These are phyloP conservation scores for Malassezia japonica DNA, from an alignment of 1,284 basidiomycete species.

Conservation along the genomic window DNA sequence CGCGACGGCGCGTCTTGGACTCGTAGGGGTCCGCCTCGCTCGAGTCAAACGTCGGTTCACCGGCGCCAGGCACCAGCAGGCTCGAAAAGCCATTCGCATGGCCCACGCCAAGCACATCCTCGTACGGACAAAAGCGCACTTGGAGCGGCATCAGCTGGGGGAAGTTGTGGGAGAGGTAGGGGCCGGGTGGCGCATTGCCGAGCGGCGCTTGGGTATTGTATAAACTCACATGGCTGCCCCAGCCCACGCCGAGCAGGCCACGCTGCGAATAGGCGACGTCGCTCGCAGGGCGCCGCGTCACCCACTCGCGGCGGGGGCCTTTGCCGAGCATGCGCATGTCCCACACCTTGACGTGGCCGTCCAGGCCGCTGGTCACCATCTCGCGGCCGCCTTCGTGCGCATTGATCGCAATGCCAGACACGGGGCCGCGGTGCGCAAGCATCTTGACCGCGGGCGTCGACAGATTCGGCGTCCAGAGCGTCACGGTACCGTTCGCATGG, in stretches of 20 bases:
- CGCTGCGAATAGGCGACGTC: conserved; percentile 55
- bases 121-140: conserved; percentile 71
- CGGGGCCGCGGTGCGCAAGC: conserved; percentile 79
- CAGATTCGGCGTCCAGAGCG: conserved; percentile 90
- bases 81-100: conserved; percentile 65
- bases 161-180: conserved; percentile 40
- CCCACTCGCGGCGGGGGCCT: conserved; percentile 67
- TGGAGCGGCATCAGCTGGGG: conserved; percentile 57
- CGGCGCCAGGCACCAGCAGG: conserved; percentile 78
- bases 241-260: conserved; percentile 71
- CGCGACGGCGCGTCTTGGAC: conserved; percentile 66
- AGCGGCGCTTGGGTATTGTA: conserved; percentile 31
- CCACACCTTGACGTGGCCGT: conserved; percentile 86
- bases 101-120: conserved; percentile 75
- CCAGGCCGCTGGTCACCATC: conserved; percentile 79
- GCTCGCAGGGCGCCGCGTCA: conserved; percentile 53
- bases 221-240: conserved; percentile 69
- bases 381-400: conserved; percentile 65
- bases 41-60: conserved; percentile 91
- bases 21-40: conserved; percentile 91
- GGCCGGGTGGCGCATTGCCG: conserved; percentile 53
- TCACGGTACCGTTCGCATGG: conserved; percentile 67
- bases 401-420: conserved; percentile 72
- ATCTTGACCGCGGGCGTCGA: conserved; percentile 82
- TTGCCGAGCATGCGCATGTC: conserved; percentile 90